Conservation (phyloP, 228 moss, liverwort and hornwort species). For the Sphagnum fallax region DNA sequence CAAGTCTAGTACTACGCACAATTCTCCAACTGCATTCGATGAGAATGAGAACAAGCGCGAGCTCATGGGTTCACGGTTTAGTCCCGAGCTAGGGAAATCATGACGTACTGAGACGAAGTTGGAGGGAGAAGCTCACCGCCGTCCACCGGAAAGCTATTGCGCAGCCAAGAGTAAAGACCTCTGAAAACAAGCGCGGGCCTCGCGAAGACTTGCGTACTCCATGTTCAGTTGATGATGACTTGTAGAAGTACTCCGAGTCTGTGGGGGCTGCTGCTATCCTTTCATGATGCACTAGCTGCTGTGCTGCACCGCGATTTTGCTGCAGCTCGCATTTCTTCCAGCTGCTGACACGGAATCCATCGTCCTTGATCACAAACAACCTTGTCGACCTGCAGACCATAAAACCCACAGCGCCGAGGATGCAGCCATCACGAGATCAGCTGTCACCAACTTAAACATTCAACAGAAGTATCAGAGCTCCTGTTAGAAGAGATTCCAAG, state of each 20-base stretch:
- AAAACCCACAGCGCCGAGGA: not conserved
- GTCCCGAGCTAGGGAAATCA: too few relatives aligned
- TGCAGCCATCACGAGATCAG: too few relatives aligned
- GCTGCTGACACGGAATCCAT: slow-evolving; percentile 3
- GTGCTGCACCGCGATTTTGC: not conserved
- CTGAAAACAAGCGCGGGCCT: slow-evolving; percentile 71
- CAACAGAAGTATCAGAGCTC: not conserved
- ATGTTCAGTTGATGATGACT: not conserved
- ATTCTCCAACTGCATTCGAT: too few relatives aligned
- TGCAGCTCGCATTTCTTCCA: slow-evolving; percentile 16
- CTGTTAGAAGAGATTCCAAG: not conserved
- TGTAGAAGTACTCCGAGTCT: too few relatives aligned
- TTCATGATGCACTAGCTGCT: not conserved
- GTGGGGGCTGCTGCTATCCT: not conserved
- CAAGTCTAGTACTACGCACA: not conserved
- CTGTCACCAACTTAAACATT: not conserved
- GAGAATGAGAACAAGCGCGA: too few relatives aligned
- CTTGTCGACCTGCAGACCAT: slow-evolving; percentile 33
- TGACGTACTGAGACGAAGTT: too few relatives aligned
- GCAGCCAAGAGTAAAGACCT: slow-evolving; percentile 76
- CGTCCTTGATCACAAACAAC: slow-evolving; percentile 36
- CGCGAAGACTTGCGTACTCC: slow-evolving; percentile 13
- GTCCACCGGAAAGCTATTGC: slow-evolving; percentile 90
- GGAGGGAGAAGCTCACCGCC: slow-evolving; percentile 18
- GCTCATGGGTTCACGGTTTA: too few relatives aligned